Base-by-base conservation (phyloP, 441 rosid genomes). In the Rhodomyrtus psidioides region DNA sequence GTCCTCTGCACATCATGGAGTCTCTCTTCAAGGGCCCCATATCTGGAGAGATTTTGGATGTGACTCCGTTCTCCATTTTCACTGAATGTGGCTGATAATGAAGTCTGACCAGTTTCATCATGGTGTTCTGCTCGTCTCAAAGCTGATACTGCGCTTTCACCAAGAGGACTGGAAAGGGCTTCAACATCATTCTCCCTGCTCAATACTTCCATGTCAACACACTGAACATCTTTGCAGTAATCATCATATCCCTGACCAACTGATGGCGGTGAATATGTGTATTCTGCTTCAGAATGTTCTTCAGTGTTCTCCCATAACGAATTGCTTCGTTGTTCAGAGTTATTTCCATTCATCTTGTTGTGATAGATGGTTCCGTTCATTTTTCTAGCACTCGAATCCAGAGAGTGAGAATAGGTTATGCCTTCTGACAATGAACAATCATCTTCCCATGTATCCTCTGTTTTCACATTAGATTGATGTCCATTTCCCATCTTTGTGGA, bases 141-240 rank as follows among this genome's bases (percentile, higher is more conserved):
- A 83, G 92, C 83, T 62, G 87, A 83, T 30, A 79, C 91, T 74
- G 84, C 91, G 70, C 56, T 82, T 85, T 82, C 92, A 90, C 89
- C 89, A 74, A 88, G 89, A 57, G 91, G 87, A 27, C 70, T 56
- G 6, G 86, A 81, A 86, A 16, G 84, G 83, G 90, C 84, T 53
- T 89, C 90, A 39, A 70, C 76, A 62, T 87, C 58, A 74, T 88
- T 87, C 85, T 90, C 90, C 86, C 89, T 86, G 46, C 87, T 88
- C 84, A 90, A 85, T 84, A 89, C 95, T 84, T 92, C 96, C 90
- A 88, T 89, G 89, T 94, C 97, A 82, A 96, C 91, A 89, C 99
- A 96, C 70, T 91, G 94, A 83, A 96, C 98, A 90, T 97, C 98
- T 89, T 92, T 95, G 95, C 98, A 94, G 92, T 90, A 90, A 84